Evolutionary conservation across 306 rosid genomes (phyloP).

Genomic region (Heteromeles arbutifolia): DNA sequence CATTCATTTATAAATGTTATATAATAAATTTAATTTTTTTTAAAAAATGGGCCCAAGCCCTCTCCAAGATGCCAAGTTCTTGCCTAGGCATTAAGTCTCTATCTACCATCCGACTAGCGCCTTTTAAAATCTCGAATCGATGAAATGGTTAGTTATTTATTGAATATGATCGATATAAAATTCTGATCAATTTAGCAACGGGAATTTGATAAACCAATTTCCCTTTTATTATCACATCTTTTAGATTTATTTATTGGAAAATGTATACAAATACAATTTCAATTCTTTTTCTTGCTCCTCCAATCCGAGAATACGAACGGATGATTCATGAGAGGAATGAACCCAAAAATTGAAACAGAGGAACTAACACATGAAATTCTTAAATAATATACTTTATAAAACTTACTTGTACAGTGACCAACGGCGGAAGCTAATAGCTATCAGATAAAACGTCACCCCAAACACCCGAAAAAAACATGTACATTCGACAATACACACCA

Average conservation of each 20-base stretch:
- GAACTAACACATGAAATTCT: not conserved
- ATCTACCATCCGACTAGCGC: no score
- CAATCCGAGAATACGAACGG: not conserved
- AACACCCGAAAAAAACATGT: not conserved
- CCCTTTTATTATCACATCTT: no score
- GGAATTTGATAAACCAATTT: not conserved
- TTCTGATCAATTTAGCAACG: not conserved
- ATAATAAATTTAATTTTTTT: no score
- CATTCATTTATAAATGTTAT: no score
- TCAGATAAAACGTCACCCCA: not conserved
- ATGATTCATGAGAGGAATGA: not conserved
- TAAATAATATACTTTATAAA: not conserved
- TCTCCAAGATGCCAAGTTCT: no score
- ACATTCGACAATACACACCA: slow-evolving; percentile 3
- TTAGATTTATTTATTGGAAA: not conserved
- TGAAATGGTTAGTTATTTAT: no score
- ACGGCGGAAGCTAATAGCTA: not conserved
- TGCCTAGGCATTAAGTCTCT: no score
- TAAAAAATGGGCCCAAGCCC: no score
- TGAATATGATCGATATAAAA: no score
- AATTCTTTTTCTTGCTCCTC: not conserved
- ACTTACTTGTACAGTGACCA: not conserved
- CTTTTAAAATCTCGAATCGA: no score
- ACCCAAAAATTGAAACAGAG: not conserved
- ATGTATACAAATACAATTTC: not conserved